These are phyloP conservation scores for Candida gigantensis DNA, from an alignment of 1,139 yeast species.

Conservation along the genomic window DNA sequence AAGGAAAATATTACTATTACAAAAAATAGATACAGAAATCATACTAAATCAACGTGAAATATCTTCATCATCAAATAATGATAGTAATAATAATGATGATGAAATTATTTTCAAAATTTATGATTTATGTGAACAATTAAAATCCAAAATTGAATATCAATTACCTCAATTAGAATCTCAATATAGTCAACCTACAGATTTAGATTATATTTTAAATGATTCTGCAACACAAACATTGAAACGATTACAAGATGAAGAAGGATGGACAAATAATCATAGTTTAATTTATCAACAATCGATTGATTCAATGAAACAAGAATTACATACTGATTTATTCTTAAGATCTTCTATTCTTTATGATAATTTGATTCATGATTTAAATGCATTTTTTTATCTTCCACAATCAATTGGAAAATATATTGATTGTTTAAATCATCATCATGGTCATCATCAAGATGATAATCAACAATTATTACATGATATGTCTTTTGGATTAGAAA, in stretches of 20 bases:
- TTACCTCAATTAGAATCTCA: conserved; percentile 52
- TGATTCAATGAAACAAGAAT: conserved; percentile 41
- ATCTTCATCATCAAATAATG: no score
- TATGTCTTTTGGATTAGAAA: conserved; percentile 24
- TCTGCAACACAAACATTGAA: conserved; percentile 44
- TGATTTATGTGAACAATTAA: conserved; percentile 27
- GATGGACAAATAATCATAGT: conserved; percentile 53
- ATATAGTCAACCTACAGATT: conserved; percentile 50
- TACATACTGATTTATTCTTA: conserved; percentile 56
- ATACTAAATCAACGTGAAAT: conserved; percentile 16
- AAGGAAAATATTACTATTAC: conserved; percentile 51
- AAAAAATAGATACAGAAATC: conserved; percentile 39
- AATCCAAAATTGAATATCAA: conserved; percentile 37
- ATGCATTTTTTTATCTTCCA: conserved; percentile 22
- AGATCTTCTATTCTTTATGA: conserved; percentile 55
- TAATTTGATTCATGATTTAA: conserved; percentile 33
- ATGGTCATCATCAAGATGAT: not conserved
- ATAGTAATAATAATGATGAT: conserved; percentile 1
- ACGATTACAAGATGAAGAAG: conserved; percentile 50
- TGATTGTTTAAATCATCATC: conserved; percentile 1
- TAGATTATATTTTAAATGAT: conserved; percentile 49
- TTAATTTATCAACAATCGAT: conserved; percentile 41
- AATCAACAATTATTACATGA: conserved; percentile 8
- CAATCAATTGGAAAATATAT: conserved; percentile 8
- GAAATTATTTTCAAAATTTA: conserved; percentile 8